phyloP scores from a whole-genome alignment of 257 asterid genomes.

The Craterostigma plantagineum region DNA sequence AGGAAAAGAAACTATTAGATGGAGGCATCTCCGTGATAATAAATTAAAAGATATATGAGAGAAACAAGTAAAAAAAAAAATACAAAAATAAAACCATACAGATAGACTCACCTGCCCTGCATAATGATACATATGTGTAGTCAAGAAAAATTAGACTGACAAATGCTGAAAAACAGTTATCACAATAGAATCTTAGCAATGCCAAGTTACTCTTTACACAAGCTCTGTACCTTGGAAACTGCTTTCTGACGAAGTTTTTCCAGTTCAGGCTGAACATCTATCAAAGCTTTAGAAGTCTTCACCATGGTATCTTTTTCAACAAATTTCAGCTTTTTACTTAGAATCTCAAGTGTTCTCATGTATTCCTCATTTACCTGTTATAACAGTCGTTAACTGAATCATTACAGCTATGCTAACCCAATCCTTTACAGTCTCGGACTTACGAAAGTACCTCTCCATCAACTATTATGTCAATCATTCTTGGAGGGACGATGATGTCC shows the following conservation, averaged over 20 bases:
- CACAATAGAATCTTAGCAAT: too few relatives aligned
- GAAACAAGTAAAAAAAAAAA: neutral
- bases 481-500: constrained; percentile 93
- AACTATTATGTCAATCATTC: constrained; percentile 84
- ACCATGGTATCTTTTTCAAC: constrained; percentile 63
- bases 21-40: neutral
- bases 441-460: constrained; percentile 73
- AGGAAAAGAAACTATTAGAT: constrained; percentile 1
- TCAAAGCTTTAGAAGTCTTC: constrained; percentile 71
- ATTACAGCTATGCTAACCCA: neutral
- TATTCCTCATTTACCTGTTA: constrained; percentile 87
- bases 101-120: too few relatives aligned
- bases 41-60: constrained; percentile 1
- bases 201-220: too few relatives aligned
- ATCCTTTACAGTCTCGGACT: constrained; percentile 2
- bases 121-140: neutral
- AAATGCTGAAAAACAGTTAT: too few relatives aligned
- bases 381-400: constrained; percentile 2
- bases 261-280: constrained; percentile 88
- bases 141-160: neutral
- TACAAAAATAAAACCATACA: too few relatives aligned
- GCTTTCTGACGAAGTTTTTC: constrained; percentile 96
- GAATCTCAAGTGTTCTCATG: constrained; percentile 72
- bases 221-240: constrained; percentile 54
- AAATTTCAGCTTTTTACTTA: constrained; percentile 78